These are phyloP conservation scores for Hypoxylon rubiginosum DNA, from an alignment of 2,329 filamentous ascomycete genomes.

Conservation along the genomic window DNA sequence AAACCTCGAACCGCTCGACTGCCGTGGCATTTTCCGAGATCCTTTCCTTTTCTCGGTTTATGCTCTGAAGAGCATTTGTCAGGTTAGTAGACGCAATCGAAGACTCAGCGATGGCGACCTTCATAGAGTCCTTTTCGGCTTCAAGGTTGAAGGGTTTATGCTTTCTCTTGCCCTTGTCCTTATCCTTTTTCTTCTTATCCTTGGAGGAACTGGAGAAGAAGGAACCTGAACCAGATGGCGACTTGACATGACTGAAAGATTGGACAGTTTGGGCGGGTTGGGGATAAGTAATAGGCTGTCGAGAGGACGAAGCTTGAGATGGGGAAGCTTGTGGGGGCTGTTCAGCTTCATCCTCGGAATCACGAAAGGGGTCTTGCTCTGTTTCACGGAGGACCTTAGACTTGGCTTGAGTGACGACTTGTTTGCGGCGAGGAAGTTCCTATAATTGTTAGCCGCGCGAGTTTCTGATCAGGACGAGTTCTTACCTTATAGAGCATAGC, in stretches of 20 bases:
- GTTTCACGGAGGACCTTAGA: constrained; percentile 89
- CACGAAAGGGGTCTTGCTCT: constrained; percentile 75
- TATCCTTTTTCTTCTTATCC: constrained; percentile 65
- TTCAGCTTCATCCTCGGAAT: constrained; percentile 72
- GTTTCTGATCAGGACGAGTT: neutral
- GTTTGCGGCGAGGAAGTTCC: constrained; percentile 76
- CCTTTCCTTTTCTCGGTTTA: constrained; percentile 89
- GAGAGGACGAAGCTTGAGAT: constrained; percentile 50
- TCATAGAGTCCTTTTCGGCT: constrained; percentile 87
- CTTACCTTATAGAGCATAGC: constrained; percentile 79
- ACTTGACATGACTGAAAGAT: constrained; percentile 57
- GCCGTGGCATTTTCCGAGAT: constrained; percentile 87
- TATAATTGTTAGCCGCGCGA: constrained; percentile 47
- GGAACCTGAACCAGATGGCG: constrained; percentile 54
- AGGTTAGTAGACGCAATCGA: constrained; percentile 94
- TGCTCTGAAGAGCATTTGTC: constrained; percentile 85
- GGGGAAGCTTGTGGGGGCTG: constrained; percentile 50
- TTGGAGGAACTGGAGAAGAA: constrained; percentile 61
- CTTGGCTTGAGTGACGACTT: constrained; percentile 79
- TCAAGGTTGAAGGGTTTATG: constrained; percentile 83
- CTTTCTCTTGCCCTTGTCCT: constrained; percentile 70
- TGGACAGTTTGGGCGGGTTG: constrained; percentile 51
- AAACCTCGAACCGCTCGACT: constrained; percentile 83
- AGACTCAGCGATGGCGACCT: constrained; percentile 88
- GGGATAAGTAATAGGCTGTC: constrained; percentile 46